These are phyloP conservation scores for Colletotrichum gigasporum DNA, from an alignment of 2,329 filamentous ascomycete genomes.

Conservation along the genomic window DNA sequence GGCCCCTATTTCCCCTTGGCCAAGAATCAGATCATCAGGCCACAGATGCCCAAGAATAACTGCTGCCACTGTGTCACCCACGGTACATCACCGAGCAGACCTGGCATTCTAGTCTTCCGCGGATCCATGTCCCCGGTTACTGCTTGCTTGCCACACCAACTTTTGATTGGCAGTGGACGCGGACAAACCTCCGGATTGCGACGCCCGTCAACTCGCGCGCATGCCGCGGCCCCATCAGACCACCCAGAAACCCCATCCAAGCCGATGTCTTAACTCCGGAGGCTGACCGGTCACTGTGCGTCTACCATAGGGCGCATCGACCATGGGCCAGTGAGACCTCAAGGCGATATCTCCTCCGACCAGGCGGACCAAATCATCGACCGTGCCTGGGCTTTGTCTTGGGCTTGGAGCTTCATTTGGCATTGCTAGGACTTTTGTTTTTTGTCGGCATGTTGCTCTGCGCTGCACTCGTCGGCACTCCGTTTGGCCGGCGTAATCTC, in stretches of 20 bases:
- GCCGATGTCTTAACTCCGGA: background rate
- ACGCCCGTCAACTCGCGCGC: background rate
- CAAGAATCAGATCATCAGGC: conserved; percentile 6
- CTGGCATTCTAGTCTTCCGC: background rate
- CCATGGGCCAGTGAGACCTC: background rate
- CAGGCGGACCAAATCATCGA: background rate
- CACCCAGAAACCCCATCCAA: background rate
- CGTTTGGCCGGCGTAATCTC: conserved; percentile 31
- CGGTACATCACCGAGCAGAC: background rate
- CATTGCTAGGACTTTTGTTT: conserved; percentile 14
- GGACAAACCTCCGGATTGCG: background rate
- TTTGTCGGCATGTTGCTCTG: conserved; percentile 30
- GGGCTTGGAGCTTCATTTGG: background rate
- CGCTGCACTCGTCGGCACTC: conserved; percentile 28
- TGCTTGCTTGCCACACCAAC: background rate
- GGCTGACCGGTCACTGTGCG: background rate
- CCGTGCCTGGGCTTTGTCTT: background rate
- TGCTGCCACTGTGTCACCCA: background rate
- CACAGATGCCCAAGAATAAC: background rate
- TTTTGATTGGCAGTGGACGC: background rate
- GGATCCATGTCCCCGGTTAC: conserved; percentile 6
- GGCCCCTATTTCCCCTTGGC: background rate
- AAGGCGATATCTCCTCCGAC: background rate
- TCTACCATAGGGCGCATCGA: background rate
- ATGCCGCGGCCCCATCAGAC: conserved; percentile 2